These are phyloP conservation scores for Paraphaeosphaeria minitans DNA, from an alignment of 2,329 filamentous ascomycete genomes.

Conservation along the genomic window DNA sequence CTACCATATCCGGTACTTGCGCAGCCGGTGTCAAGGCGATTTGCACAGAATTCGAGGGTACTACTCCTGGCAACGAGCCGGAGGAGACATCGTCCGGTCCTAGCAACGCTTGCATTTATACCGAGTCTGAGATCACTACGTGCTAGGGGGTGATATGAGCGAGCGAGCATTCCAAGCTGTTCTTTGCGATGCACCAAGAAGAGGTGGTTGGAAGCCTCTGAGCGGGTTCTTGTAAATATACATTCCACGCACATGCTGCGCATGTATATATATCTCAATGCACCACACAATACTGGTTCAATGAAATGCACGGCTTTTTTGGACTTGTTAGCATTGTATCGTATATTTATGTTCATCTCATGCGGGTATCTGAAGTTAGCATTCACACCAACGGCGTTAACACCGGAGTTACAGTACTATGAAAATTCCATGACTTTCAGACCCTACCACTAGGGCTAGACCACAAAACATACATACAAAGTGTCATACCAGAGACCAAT, in stretches of 20 bases:
- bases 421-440: too few species aligned
- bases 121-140: slow-evolving; percentile 35
- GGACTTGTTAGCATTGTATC: too few species aligned
- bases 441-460: too few species aligned
- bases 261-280: slow-evolving; percentile 8
- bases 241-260: slow-evolving; percentile 6
- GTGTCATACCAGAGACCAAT: too few species aligned
- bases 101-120: slow-evolving; percentile 31
- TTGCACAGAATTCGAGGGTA: slow-evolving; percentile 31
- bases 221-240: slow-evolving; percentile 7
- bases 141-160: slow-evolving; percentile 27
- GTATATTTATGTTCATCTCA: too few species aligned
- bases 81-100: slow-evolving; percentile 19
- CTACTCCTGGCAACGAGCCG: slow-evolving; percentile 25
- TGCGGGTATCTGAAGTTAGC: too few species aligned
- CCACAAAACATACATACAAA: too few species aligned
- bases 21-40: slow-evolving; percentile 23
- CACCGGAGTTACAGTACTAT: too few species aligned
- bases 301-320: too few species aligned
- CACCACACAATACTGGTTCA: too few species aligned
- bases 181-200: neutral
- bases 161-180: neutral
- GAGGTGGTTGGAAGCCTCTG: neutral
- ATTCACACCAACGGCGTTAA: too few species aligned
- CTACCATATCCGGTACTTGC: slow-evolving; percentile 38